Base-by-base conservation (phyloP, 1,284 basidiomycete genomes). In the Trametes polyzona region DNA sequence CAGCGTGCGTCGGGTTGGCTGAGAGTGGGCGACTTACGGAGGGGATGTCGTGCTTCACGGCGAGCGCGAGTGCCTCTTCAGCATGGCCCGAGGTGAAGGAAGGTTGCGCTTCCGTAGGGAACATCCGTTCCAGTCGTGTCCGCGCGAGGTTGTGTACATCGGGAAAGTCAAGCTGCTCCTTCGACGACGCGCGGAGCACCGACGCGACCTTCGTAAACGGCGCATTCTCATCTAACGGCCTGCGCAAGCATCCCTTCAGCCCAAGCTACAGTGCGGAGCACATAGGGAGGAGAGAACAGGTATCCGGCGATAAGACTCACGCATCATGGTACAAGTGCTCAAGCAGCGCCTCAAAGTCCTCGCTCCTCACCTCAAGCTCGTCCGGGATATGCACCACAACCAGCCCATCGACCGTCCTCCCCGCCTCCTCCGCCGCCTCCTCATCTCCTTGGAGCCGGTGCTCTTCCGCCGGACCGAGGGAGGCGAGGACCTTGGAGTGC, bases 261-360 rank as follows among this genome's bases (percentile, higher is more conserved):
- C 19, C 36, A 27, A 46, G 24, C 30, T 10, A 11, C 12, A n/a
- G 19, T 7, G 33, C 44, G 12, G 16, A 11, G 32, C 24, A n/a
- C n/a, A n/a, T 24, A 16, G 32, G 12, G 32, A 37, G 12, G 3
- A 10, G 43, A 30, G 27, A 5, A 21, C 6, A 19, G 21, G n/a
- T n/a, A n/a, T n/a, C n/a, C n/a, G n/a, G n/a, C 4, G 47, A 33
- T 29, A 39, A 36, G 50, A 79, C 84, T 76, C 70, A 89, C 87
- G 70, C 69, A 63, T 87, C 81, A 64, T 87, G 83, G 66, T 89
- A 89, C 27, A 89, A 67, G 69, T 87, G 79, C 54, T 79, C 78
- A 11, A 89, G 69, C 39, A 90, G 67, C 1, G 73, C 74, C 47
- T 80, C 78, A 9, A 88, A 74, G 67, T 89, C 86, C 27, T 68